Base-by-base conservation (phyloP, 176 grass and related monocot genomes). In the Olyra latifolia region DNA sequence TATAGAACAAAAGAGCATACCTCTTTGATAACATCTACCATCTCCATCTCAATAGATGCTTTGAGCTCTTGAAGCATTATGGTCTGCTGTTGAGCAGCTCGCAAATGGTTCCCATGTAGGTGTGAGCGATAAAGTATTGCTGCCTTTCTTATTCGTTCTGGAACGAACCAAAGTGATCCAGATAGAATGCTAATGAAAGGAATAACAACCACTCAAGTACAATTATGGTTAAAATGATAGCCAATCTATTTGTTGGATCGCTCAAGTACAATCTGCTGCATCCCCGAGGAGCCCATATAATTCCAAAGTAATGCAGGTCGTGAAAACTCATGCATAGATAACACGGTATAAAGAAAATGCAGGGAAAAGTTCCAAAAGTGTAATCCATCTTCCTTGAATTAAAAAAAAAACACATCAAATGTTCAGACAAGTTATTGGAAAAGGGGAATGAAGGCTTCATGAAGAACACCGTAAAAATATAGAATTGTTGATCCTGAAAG, bases 261-360 rank as follows among this genome's bases (percentile, higher is more conserved):
- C 35, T 86, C 77, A 97, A 67, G 72, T 97, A n/a, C 58, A 4
- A 38, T 65, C 94, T 91, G 93, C 22, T 66, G 82, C 87, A 97
- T 97, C 40, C 91, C 84, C 2, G 70, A 77, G 65, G 55, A 88
- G 54, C 23, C 60, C 78, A 80, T 91, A 45, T 63, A 4, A 74
- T 67, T 61, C 67, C 75, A 88, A 41, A 10, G 27, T 19, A 53
- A 66, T 66, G 78, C 19, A 66, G 86, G 88, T 75, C 86, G 81
- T 30, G 79, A 81, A 47, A 97, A 86, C 63, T 93, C n/a, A n/a
- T n/a, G n/a, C 94, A 22, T 93, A 93, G 22, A 97, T 9, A 50
- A 90, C 78, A 13, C 91, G 94, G 53, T 91, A 97, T 64, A 97
- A 59, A 7, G 94, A 93, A 80, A 97, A 97, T 77, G 83, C 89